A percentile compares a stretch with the other conserved stretches of the same genome.
Evolutionary conservation across 1,284 basidiomycete species (phyloP).

Genomic region (Microbotryum silenes-acaulis): DNA sequence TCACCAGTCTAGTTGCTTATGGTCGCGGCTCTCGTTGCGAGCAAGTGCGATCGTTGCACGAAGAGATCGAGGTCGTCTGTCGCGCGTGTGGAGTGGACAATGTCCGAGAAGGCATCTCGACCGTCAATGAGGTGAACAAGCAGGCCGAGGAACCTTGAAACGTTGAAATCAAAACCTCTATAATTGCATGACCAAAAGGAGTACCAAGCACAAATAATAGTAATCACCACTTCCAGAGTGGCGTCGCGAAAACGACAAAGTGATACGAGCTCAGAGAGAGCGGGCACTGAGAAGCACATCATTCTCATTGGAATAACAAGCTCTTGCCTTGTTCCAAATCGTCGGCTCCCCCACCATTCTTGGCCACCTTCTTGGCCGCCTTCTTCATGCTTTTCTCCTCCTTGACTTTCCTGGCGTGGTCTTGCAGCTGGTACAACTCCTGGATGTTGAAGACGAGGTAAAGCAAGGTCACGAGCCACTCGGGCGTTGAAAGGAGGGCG

Average conservation of each 20-base stretch:
- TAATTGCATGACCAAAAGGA: too few species aligned
- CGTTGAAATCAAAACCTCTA: neutral
- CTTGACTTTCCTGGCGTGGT: conserved; percentile 9
- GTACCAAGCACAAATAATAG: too few species aligned
- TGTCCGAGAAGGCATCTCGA: conserved; percentile 12
- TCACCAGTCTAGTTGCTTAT: too few species aligned
- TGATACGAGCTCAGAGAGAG: too few species aligned
- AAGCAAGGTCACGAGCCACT: neutral
- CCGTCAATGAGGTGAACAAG: conserved; percentile 11
- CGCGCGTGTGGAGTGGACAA: conserved; percentile 12
- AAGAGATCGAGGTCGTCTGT: conserved; percentile 13
- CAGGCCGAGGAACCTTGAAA: conserved; percentile 4
- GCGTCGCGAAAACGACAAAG: too few species aligned
- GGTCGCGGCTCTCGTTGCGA: neutral
- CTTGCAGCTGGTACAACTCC: conserved; percentile 4
- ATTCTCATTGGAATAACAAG: too few species aligned
- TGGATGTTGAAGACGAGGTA: conserved; percentile 10
- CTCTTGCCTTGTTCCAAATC: too few species aligned
- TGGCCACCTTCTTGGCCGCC: neutral
- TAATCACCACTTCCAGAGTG: too few species aligned
- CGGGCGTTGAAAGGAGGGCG: conserved; percentile 10
- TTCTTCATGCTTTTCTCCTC: conserved; percentile 9
- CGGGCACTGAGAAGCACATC: too few species aligned
- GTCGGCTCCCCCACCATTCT: too few species aligned
- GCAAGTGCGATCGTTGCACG: conserved; percentile 23